phyloP scores from a whole-genome alignment of 371 early-diverging fungal genomes.

The Aphelidium insulamus region DNA sequence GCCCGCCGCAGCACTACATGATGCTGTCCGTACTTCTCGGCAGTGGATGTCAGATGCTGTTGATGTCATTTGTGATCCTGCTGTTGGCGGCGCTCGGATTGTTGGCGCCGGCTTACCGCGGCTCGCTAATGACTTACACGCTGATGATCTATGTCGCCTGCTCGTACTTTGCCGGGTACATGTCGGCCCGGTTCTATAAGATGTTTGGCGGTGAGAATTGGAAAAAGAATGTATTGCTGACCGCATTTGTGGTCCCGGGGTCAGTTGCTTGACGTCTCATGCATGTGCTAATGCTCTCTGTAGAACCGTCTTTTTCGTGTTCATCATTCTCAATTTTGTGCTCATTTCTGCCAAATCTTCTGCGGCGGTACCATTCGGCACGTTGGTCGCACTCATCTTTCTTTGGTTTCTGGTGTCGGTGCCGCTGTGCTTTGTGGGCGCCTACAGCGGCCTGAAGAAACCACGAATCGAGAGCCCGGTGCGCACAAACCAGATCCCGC shows the following conservation, averaged over 20 bases:
- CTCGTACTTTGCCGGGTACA: constrained; percentile 62
- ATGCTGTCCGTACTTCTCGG: constrained; percentile 69
- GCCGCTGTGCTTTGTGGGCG: constrained; percentile 71
- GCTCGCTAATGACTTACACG: constrained; percentile 70
- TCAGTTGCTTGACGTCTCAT: constrained; percentile 7
- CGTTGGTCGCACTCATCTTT: constrained; percentile 56
- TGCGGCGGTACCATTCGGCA: constrained; percentile 77
- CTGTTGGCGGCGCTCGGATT: constrained; percentile 89
- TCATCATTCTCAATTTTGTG: constrained; percentile 71
- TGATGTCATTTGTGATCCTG: constrained; percentile 56
- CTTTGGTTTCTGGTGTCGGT: constrained; percentile 73
- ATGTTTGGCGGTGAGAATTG: constrained; percentile 76
- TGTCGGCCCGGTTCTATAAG: constrained; percentile 75
- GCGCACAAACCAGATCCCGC: constrained; percentile 78
- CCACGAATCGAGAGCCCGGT: constrained; percentile 63
- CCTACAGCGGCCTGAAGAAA: constrained; percentile 77
- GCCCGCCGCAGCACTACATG: constrained; percentile 53
- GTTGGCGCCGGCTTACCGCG: constrained; percentile 83
- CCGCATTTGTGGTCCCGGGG: constrained; percentile 68
- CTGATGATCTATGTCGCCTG: constrained; percentile 72
- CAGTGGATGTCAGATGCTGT: constrained; percentile 68
- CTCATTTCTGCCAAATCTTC: constrained; percentile 65
- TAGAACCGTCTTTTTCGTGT: constrained; percentile 33
- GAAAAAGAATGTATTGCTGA: constrained; percentile 55
- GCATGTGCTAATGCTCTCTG: neutral